A percentile compares a stretch with the other conserved stretches of the same genome.
Evolutionary conservation across 768 basidiomycete species (phyloP).

Genomic region (Xerocomellus dryophilus): DNA sequence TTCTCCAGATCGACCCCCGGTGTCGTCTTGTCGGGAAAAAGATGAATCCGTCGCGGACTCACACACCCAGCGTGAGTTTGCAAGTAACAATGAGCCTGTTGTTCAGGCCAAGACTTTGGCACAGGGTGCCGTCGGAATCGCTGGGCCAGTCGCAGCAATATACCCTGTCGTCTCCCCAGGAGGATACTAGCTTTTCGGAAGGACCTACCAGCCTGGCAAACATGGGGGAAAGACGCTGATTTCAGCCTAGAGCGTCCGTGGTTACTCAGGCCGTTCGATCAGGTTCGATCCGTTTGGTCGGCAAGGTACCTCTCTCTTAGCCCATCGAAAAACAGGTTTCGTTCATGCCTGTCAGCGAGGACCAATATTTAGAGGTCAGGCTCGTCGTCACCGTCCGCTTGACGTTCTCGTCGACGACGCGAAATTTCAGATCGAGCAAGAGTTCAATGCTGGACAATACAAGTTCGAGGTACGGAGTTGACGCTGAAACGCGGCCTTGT

Average conservation of each 20-base stretch:
- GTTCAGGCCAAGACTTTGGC: background rate
- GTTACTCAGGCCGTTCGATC: constrained; percentile 62
- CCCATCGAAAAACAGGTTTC: constrained; percentile 36
- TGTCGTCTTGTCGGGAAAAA: constrained; percentile 64
- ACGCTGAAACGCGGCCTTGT: background rate
- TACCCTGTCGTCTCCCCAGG: constrained; percentile 65
- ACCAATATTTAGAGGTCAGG: constrained; percentile 46
- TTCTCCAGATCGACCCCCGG: constrained; percentile 50
- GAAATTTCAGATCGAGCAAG: constrained; percentile 41
- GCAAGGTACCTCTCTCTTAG: background rate
- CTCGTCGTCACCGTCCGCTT: background rate
- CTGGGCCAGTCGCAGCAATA: constrained; percentile 62
- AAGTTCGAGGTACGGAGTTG: constrained; percentile 40
- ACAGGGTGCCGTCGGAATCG: constrained; percentile 68
- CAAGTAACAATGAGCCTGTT: background rate
- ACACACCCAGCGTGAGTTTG: constrained; percentile 51
- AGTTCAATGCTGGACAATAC: constrained; percentile 54
- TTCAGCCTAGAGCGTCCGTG: constrained; percentile 51
- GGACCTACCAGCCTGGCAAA: constrained; percentile 66
- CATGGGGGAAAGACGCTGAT: constrained; percentile 52
- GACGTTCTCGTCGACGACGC: background rate
- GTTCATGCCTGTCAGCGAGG: constrained; percentile 48
- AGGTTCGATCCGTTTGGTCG: constrained; percentile 32
- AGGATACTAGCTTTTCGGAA: constrained; percentile 62
- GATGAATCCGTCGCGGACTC: constrained; percentile 71